phyloP scores from a whole-genome alignment of 2,329 filamentous ascomycete genomes.

The Cryphonectria naterciae region DNA sequence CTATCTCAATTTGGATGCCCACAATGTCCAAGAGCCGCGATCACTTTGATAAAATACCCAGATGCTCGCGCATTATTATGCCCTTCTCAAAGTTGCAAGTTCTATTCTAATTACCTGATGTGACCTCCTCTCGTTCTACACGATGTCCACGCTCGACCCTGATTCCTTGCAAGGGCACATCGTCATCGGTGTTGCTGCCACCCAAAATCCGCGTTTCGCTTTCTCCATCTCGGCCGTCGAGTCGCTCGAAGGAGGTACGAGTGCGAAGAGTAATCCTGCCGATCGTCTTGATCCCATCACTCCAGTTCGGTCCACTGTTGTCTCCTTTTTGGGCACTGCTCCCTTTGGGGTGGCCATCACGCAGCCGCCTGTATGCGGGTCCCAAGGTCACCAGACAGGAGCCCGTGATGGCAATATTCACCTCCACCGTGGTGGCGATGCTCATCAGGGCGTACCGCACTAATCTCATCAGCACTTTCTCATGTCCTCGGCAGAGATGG shows the following conservation, averaged over 20 bases:
- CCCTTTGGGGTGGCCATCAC: constrained; percentile 19
- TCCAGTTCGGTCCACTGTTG: neutral
- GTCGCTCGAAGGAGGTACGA: neutral
- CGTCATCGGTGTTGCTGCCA: neutral
- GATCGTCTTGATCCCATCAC: neutral
- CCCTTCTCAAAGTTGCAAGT: no score
- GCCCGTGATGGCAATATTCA: constrained; percentile 32
- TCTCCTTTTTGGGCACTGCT: neutral
- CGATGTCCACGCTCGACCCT: neutral
- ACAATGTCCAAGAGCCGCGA: no score
- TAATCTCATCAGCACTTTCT: neutral
- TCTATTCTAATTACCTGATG: no score
- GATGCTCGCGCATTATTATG: no score
- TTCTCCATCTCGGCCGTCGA: neutral
- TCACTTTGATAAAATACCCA: no score
- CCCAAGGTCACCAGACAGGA: constrained; percentile 29
- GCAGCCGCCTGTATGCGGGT: constrained; percentile 31
- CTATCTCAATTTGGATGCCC: no score
- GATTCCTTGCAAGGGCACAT: neutral
- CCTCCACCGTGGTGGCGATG: constrained; percentile 25
- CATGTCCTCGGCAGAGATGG: neutral
- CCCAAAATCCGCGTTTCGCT: constrained; percentile 1
- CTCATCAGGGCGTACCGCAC: neutral
- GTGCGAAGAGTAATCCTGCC: neutral
- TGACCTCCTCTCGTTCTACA: neutral